Conservation (phyloP, 2,329 filamentous ascomycete genomes). For the Talaromyces sp. region DNA sequence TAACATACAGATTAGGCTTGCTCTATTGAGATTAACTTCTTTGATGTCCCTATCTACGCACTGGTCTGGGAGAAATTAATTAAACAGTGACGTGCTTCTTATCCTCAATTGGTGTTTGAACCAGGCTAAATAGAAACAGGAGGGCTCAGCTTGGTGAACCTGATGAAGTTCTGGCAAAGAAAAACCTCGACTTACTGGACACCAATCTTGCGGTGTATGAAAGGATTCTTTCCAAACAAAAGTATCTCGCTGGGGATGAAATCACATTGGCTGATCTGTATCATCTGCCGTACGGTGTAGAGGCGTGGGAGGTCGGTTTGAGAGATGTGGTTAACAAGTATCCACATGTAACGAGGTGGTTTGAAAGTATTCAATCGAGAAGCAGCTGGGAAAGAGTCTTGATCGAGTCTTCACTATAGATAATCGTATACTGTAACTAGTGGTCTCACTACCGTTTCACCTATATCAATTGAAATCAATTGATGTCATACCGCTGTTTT, state of each 20-base stretch:
- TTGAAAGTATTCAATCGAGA: neutral
- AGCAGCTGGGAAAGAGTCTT: neutral
- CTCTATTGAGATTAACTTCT: conserved; percentile 24
- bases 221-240: conserved; percentile 17
- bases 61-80: conserved; percentile 17
- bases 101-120: neutral
- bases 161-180: conserved; percentile 14
- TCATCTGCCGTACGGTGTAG: conserved; percentile 6
- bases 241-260: conserved; percentile 17
- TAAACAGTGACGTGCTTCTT: conserved; percentile 4
- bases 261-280: conserved; percentile 13
- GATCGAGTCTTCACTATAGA: neutral
- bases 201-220: conserved; percentile 17
- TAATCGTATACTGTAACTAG: neutral
- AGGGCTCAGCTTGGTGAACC: neutral
- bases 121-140: neutral
- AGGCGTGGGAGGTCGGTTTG: neutral
- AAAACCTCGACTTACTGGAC: conserved; percentile 9
- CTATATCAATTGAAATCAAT: neutral
- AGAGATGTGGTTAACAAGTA: conserved; percentile 1
- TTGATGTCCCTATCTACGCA: conserved; percentile 12
- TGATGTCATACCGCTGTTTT: neutral
- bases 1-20: conserved; percentile 17
- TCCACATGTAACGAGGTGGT: conserved; percentile 1
- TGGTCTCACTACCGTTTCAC: no score